Base-by-base conservation (phyloP, 1,284 basidiomycete genomes). In the Garcileccinum viscosum region DNA sequence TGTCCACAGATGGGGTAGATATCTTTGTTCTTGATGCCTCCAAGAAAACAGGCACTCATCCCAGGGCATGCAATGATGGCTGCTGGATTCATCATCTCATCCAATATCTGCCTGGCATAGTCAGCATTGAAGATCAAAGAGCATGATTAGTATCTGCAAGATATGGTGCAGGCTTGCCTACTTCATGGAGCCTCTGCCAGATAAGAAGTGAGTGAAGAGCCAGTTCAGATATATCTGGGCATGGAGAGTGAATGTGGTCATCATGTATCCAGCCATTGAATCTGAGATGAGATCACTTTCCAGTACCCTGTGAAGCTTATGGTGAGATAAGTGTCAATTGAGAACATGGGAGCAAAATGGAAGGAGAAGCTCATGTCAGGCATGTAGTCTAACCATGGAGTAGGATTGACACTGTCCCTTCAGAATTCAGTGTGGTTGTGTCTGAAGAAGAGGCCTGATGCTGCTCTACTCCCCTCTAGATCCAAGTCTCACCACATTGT, bases 1-100 rank as follows among this genome's bases (percentile, higher is more conserved):
- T 98, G 96, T 1, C 96, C 96, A 56, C 95, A 87, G 65, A 96
- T 88, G 0, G 96, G 95, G 77, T 89, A 90, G 30, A 96, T 86
- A 22, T 82, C 81, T 65, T 84, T 83, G 77, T 95, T 93, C 72
- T 94, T 89, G 4, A 97, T 90, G 5, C 94, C 95, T n/a, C 93
- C 88, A 15, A 97, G 84, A 22, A 87, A 87, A 15, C 89, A 84
- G 14, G 94, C 89, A 15, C 93, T 93, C 76, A 88, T 73, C 8
- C 85, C 86, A 4, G 87, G 82, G 72, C 94, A 95, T 8, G 92
- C 86, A 4, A 95, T 79, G 2, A 96, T 77, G 24, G 85, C 83
- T 2, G 33, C 67, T 11, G 72, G 75, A n/a, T 69, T 61, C 6
- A 81, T 82, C 14, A 70, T 68, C 22, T 30, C 17, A 1, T 69